Conservation (phyloP, 345 rosid species). For the Trapa incisa region DNA sequence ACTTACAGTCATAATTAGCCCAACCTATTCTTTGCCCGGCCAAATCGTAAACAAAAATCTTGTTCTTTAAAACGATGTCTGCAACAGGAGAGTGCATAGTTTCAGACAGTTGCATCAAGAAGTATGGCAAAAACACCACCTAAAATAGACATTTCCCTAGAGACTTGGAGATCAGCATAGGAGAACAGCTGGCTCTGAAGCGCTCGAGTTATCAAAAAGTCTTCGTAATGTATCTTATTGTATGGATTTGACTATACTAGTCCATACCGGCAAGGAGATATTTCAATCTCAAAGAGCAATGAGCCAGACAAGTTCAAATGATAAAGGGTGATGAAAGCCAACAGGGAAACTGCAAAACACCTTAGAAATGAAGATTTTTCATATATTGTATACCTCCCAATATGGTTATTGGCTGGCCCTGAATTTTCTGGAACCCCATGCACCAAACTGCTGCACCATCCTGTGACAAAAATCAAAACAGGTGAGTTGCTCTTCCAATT, state of each 20-base stretch:
- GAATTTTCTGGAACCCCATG: conserved; percentile 71
- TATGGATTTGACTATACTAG: too few relatives aligned
- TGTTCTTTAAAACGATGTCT: conserved; percentile 92
- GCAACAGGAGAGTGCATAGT: conserved; percentile 14
- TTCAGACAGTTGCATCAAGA: background rate
- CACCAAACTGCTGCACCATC: conserved; percentile 80
- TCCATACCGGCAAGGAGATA: too few relatives aligned
- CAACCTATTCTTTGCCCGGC: conserved; percentile 83
- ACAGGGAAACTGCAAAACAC: background rate
- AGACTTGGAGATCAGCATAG: too few relatives aligned
- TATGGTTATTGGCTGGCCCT: conserved; percentile 64
- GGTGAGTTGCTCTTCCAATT: too few relatives aligned
- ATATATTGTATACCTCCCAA: conserved; percentile 57
- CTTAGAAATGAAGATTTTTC: background rate
- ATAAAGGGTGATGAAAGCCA: background rate
- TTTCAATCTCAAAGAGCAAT: too few relatives aligned
- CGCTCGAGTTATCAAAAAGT: too few relatives aligned
- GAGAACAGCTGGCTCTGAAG: too few relatives aligned
- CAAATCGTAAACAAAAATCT: conserved; percentile 73
- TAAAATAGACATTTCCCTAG: too few relatives aligned
- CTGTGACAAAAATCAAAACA: conserved; percentile 22
- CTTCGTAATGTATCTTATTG: too few relatives aligned
- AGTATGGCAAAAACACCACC: too few relatives aligned
- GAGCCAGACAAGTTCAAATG: background rate
- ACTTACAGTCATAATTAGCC: conserved; percentile 84